These are phyloP conservation scores for Aspergillus asperescens DNA, from an alignment of 495 filamentous ascomycete genomes.

Conservation along the genomic window DNA sequence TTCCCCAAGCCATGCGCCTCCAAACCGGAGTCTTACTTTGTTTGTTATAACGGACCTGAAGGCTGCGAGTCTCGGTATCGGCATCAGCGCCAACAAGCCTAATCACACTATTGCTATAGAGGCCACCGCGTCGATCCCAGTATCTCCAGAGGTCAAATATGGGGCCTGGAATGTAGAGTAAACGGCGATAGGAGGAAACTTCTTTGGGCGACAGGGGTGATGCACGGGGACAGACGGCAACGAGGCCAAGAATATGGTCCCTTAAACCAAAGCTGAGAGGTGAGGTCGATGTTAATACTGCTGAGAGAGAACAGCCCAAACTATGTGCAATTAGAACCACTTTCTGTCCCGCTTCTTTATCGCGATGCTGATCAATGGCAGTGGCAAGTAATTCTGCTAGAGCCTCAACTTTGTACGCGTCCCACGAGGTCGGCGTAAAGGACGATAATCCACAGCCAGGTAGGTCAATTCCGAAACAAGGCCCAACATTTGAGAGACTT, in stretches of 20 bases:
- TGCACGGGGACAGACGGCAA: conserved; percentile 75
- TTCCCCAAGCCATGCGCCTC: conserved; percentile 75
- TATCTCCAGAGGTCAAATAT: conserved; percentile 72
- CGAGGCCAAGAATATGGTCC: conserved; percentile 63
- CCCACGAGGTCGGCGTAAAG: conserved; percentile 65
- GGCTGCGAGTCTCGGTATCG: conserved; percentile 64
- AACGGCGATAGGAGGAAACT: conserved; percentile 44
- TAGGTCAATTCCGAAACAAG: conserved; percentile 86
- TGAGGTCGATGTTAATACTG: conserved; percentile 60
- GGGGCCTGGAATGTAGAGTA: conserved; percentile 61
- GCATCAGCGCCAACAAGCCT: conserved; percentile 74
- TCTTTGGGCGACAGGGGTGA: conserved; percentile 53
- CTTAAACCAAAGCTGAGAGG: conserved; percentile 43
- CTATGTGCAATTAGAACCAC: conserved; percentile 83
- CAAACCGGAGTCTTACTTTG: conserved; percentile 78
- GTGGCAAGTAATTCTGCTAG: conserved; percentile 67
- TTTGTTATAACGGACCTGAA: conserved; percentile 78
- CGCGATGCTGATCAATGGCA: conserved; percentile 66
- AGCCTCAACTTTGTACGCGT: conserved; percentile 71
- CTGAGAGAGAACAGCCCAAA: conserved; percentile 76
- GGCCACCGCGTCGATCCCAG: conserved; percentile 79
- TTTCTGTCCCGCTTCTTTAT: conserved; percentile 59
- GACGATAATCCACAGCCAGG: conserved; percentile 80
- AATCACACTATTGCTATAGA: conserved; percentile 67
- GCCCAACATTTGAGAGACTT: conserved; percentile 74